phyloP scores from a whole-genome alignment of 2,329 filamentous ascomycete genomes.

The Phialemoniopsis sp. region DNA sequence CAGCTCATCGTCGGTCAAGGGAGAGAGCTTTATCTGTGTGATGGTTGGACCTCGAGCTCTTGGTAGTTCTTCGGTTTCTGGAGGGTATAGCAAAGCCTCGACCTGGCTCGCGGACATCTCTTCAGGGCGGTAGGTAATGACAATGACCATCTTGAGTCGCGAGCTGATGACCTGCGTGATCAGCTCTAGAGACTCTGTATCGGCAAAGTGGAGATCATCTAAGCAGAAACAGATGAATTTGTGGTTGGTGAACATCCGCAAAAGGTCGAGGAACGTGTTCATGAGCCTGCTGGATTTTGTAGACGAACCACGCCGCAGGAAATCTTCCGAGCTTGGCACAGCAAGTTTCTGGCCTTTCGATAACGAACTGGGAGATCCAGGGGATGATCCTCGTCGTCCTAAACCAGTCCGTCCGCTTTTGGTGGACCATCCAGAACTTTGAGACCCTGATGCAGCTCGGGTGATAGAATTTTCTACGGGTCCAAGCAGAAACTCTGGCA shows the following conservation, averaged over 20 bases:
- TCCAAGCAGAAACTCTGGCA: conserved; percentile 67
- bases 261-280: conserved; percentile 82
- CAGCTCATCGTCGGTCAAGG: conserved; percentile 76
- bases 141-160: conserved; percentile 75
- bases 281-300: conserved; percentile 71
- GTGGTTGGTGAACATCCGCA: conserved; percentile 75
- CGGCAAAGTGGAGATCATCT: conserved; percentile 88
- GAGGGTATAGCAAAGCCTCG: conserved; percentile 48
- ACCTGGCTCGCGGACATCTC: conserved; percentile 55
- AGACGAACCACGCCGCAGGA: conserved; percentile 51
- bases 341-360: conserved; percentile 30
- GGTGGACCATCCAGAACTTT: conserved; percentile 10
- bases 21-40: conserved; percentile 67
- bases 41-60: conserved; percentile 48
- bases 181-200: conserved; percentile 80
- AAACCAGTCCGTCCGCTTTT: conserved; percentile 17
- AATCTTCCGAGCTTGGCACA: conserved; percentile 53
- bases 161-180: conserved; percentile 76
- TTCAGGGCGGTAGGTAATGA: conserved; percentile 71
- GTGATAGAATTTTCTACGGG: conserved; percentile 31
- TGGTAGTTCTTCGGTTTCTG: conserved; percentile 46
- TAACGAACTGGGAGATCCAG: conserved; percentile 24
- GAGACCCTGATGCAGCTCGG: conserved; percentile 29
- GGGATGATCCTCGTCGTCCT: conserved; percentile 45
- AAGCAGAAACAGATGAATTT: conserved; percentile 86